Evolutionary conservation across 768 basidiomycete species (phyloP).

Genomic region (Podaxis mareebaensis): DNA sequence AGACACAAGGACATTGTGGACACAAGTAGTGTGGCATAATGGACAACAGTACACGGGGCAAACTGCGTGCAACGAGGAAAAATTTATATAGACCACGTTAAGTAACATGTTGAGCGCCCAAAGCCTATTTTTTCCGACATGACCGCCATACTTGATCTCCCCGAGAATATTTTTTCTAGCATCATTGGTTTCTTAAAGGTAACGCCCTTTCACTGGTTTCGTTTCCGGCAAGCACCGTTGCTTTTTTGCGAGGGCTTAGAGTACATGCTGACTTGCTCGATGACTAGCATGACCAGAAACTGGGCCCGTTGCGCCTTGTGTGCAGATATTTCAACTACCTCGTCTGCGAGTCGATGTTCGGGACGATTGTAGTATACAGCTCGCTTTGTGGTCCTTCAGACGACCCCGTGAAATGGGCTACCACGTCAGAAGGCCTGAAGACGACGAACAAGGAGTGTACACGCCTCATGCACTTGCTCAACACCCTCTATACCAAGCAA

Average conservation of each 20-base stretch:
- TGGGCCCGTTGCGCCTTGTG: conserved; percentile 2
- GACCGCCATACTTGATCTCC: conserved; percentile 10
- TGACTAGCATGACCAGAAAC: not conserved
- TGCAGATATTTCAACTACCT: conserved; percentile 2
- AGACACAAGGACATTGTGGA: conserved; percentile 6
- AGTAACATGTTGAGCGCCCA: not conserved
- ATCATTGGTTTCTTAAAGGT: conserved; percentile 10
- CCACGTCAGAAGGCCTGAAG: not conserved
- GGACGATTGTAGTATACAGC: not conserved
- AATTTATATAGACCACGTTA: conserved; percentile 1
- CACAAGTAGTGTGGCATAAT: conserved; percentile 4
- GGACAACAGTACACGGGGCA: not conserved
- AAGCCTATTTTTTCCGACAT: not conserved
- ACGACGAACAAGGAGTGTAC: not conserved
- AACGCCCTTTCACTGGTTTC: not conserved
- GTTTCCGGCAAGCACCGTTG: not conserved
- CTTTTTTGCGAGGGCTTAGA: not conserved
- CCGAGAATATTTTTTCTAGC: not conserved
- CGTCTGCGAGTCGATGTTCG: conserved; percentile 7
- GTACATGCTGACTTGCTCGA: not conserved
- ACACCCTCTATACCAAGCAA: not conserved
- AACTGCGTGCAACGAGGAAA: not conserved
- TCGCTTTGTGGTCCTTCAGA: not conserved
- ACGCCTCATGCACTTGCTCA: conserved; percentile 4
- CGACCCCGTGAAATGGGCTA: not conserved